phyloP scores from a whole-genome alignment of 1,139 yeast species.

The Wickerhamomyces sp. region DNA sequence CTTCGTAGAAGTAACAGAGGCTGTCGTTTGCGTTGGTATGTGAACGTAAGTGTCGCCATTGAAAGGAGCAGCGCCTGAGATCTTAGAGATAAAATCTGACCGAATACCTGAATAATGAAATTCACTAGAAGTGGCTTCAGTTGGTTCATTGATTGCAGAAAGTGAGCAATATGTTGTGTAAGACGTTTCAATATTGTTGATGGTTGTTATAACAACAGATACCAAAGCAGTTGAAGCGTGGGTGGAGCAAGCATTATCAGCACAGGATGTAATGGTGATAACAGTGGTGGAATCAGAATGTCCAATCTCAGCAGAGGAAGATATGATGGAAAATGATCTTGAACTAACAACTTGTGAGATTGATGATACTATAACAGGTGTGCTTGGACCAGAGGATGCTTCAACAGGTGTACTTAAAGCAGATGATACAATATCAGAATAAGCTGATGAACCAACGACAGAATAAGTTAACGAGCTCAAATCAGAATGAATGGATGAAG shows the following conservation, averaged over 20 bases:
- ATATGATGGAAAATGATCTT: background rate
- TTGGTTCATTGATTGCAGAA: too few species aligned
- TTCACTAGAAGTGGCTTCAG: too few species aligned
- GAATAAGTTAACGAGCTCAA: background rate
- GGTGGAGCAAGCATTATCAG: constrained; percentile 8
- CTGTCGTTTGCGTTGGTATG: too few species aligned
- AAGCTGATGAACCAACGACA: constrained; percentile 1
- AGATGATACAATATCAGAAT: background rate
- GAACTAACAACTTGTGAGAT: background rate
- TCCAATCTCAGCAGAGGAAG: background rate
- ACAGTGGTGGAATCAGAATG: constrained; percentile 11
- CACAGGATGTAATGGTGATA: constrained; percentile 15
- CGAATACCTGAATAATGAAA: too few species aligned
- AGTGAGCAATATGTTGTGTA: constrained; percentile 27
- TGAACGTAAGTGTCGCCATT: too few species aligned
- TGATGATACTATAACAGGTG: too few species aligned
- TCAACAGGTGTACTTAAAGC: background rate
- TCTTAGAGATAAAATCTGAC: too few species aligned
- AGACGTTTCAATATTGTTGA: background rate
- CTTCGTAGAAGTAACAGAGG: too few species aligned
- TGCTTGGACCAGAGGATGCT: background rate
- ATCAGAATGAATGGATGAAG: background rate
- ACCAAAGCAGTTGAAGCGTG: constrained; percentile 12
- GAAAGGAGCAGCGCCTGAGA: too few species aligned
- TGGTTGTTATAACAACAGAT: constrained; percentile 6